Base-by-base conservation (phyloP, 2,329 filamentous ascomycete species). In the Leptoxyphium fumago region DNA sequence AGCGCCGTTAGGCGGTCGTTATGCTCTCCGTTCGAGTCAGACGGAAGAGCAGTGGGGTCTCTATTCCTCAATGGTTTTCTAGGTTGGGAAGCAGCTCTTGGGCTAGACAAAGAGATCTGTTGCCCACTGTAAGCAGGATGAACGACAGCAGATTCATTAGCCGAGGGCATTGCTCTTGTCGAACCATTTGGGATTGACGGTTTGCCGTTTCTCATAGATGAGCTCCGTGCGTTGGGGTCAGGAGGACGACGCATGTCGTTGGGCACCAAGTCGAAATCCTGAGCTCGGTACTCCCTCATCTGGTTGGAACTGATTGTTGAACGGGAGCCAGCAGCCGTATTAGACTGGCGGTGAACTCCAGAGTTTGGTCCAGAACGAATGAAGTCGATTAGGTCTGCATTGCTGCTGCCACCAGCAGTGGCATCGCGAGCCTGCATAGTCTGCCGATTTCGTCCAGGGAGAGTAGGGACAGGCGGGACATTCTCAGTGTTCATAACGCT, bases 21-120 rank as follows among this genome's bases (percentile, higher is more conserved):
- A 11, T 76, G 73, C 8, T 79, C 70, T 4, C 79, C 79, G 43
- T 82, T 77, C 32, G 65, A 61, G 5, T 63, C 61, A 4, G 62
- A 69, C 56, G 95, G 88, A 50, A 96, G 85, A n/a, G 87, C 85
- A 52, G 96, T 96, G 0, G 89, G 91, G 55, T 98, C 91, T 45
- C 77, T 83, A 42, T 87, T 77, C 26, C 85, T 78, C 39, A 81
- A 76, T 39, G 81, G 84, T 56, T 84, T 94, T 43, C 83, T 77
- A 53, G 77, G 74, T 5, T 84, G 81, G 58, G 78, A 38, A 36
- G 13, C 15, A 4, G 38, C 42, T 14, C 44, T 40, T 26, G 41
- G 26, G 17, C 28, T 44, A 5, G 18, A 29, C 18, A 41, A 42
- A 13, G 40, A 28, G 10, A 29, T 39, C 17, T 36, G 13, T 43